These are phyloP conservation scores for Gossypium lobatum DNA, from an alignment of 441 rosid species.

Conservation along the genomic window DNA sequence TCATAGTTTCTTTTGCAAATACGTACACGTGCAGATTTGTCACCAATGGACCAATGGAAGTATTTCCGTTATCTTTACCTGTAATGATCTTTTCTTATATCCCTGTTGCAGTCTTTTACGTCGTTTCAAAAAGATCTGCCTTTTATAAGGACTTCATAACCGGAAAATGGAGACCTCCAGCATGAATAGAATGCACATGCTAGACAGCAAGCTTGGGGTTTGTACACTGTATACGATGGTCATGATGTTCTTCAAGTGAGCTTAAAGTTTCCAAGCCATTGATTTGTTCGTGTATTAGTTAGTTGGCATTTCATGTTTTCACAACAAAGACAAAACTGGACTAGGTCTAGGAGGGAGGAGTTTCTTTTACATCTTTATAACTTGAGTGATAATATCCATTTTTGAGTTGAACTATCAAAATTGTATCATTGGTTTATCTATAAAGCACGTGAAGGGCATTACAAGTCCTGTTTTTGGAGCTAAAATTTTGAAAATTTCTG, in stretches of 20 bases:
- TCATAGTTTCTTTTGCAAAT: not conserved
- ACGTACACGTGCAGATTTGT: not conserved
- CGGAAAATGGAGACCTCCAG: constrained; percentile 59
- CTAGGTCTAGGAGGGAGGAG: not conserved
- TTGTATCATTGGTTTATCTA: not conserved
- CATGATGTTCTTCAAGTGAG: not conserved
- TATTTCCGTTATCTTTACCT: not conserved
- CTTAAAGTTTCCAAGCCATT: not conserved
- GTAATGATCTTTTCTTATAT: constrained; percentile 3
- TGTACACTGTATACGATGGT: not conserved
- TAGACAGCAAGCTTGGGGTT: not conserved
- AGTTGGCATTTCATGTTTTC: not conserved
- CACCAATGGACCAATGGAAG: not conserved
- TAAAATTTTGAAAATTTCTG: not conserved
- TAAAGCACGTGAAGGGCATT: not conserved
- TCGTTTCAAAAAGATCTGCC: constrained; percentile 60
- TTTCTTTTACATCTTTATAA: not conserved
- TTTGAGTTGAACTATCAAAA: not conserved
- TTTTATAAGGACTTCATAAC: constrained; percentile 57
- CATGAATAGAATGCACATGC: constrained; percentile 11
- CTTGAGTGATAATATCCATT: not conserved
- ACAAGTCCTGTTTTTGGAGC: not conserved
- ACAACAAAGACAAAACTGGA: not conserved
- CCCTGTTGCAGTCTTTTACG: constrained; percentile 50
- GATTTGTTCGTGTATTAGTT: not conserved